A percentile compares a stretch with the other conserved stretches of the same genome.
Conservation (phyloP, 495 filamentous ascomycete genomes). For the Penicillium manginii region DNA sequence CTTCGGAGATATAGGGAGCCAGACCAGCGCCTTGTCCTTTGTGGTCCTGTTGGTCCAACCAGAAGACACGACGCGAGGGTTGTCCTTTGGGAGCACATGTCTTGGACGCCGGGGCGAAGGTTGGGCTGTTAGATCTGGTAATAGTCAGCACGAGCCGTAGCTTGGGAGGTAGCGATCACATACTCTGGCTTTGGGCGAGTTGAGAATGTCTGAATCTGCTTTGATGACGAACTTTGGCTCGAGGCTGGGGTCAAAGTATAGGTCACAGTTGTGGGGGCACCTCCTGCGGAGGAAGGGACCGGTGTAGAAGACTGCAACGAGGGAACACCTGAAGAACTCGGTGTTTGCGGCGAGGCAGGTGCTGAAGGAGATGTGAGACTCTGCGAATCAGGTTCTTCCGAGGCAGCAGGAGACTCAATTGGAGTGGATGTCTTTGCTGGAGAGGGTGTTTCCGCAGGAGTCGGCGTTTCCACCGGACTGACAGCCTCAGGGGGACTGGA, state of each 20-base stretch:
- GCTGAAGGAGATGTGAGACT: not conserved
- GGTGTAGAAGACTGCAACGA: not conserved
- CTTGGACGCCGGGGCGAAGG: slow-evolving; percentile 13
- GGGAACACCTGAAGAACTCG: not conserved
- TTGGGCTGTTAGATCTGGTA: not conserved
- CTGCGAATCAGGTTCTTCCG: not conserved
- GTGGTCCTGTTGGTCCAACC: slow-evolving; percentile 42
- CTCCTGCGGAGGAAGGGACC: not conserved
- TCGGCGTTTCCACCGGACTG: not conserved
- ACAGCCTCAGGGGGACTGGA: not conserved
- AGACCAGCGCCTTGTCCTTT: slow-evolving; percentile 33
- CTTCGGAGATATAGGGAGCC: slow-evolving; percentile 40
- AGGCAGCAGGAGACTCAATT: not conserved
- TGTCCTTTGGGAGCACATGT: slow-evolving; percentile 21
- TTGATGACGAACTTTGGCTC: not conserved
- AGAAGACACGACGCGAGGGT: slow-evolving; percentile 26
- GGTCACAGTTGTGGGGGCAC: not conserved
- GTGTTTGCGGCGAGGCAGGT: not conserved
- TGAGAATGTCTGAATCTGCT: not conserved
- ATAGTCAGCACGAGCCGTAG: not conserved
- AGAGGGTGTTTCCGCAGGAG: not conserved
- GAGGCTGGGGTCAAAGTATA: not conserved
- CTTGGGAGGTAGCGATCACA: not conserved
- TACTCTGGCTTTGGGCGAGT: not conserved
- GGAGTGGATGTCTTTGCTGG: not conserved